Evolutionary conservation across 2,329 filamentous ascomycete species (phyloP).

Genomic region (Xylariaceae sp.): DNA sequence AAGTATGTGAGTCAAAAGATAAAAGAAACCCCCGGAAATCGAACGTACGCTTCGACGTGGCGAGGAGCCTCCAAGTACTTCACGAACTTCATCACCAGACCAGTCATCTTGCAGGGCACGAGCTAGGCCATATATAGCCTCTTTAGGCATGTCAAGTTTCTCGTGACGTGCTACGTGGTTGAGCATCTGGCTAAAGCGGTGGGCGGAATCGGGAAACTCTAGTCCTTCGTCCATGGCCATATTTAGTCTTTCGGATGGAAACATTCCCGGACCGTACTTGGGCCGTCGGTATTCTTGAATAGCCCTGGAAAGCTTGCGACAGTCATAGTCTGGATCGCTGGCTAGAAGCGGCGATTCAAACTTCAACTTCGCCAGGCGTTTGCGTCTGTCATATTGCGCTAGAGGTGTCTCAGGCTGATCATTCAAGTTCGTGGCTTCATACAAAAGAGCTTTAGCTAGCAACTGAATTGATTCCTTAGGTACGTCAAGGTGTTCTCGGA

Average conservation of each 20-base stretch:
- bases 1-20: constrained; percentile 6
- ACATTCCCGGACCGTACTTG: constrained; percentile 13
- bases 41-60: constrained; percentile 14
- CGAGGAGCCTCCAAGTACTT: constrained; percentile 11
- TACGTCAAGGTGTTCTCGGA: constrained; percentile 20
- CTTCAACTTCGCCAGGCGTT: constrained; percentile 17
- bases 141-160: constrained; percentile 23
- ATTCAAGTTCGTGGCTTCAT: not conserved
- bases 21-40: not conserved
- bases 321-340: constrained; percentile 29
- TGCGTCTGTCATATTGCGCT: constrained; percentile 6
- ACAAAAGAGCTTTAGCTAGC: constrained; percentile 14
- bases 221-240: constrained; percentile 24
- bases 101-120: constrained; percentile 17
- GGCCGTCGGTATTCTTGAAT: constrained; percentile 17
- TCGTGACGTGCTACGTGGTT: constrained; percentile 13
- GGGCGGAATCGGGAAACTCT: constrained; percentile 21
- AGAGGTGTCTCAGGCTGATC: not conserved
- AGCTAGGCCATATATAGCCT: constrained; percentile 20
- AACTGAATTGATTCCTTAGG: constrained; percentile 17
- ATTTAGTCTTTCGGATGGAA: constrained; percentile 27
- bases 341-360: constrained; percentile 25
- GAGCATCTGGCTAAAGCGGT: constrained; percentile 14
- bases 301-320: constrained; percentile 17
- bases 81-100: constrained; percentile 12